Percentiles rank a stretch among this genome's conserved stretches.
phyloP scores from a whole-genome alignment of 768 basidiomycete species.

The Boletus edulis region DNA sequence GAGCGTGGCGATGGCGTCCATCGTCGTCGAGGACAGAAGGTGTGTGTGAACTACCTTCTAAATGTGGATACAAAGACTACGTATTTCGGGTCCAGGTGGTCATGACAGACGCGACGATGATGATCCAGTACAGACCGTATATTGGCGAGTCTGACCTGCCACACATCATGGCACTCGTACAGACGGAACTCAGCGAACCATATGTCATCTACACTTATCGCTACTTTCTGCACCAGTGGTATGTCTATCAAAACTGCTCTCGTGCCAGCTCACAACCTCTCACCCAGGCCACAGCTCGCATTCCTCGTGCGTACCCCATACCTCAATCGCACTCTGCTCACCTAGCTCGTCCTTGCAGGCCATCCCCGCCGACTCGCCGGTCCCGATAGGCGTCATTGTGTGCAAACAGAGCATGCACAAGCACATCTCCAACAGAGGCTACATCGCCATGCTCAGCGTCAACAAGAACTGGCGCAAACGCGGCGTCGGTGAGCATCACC shows the following conservation, averaged over 20 bases:
- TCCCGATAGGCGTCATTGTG: constrained; percentile 88
- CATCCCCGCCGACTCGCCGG: constrained; percentile 31
- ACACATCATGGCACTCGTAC: constrained; percentile 82
- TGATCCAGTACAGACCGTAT: constrained; percentile 63
- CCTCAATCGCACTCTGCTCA: not conserved
- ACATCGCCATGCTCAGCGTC: constrained; percentile 98
- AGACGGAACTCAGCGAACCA: constrained; percentile 92
- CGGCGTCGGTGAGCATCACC: constrained; percentile 75
- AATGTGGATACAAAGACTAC: not conserved
- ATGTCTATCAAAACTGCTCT: constrained; percentile 27
- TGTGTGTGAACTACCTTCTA: not conserved
- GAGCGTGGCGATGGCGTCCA: constrained; percentile 62
- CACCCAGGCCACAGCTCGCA: constrained; percentile 79
- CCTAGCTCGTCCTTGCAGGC: constrained; percentile 13
- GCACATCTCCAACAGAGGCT: constrained; percentile 77
- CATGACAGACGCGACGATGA: constrained; percentile 29
- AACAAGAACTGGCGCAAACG: constrained; percentile 79
- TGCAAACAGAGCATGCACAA: constrained; percentile 95
- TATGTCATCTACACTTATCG: constrained; percentile 96
- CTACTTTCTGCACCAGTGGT: constrained; percentile 97
- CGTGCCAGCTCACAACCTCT: not conserved
- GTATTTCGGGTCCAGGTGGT: not conserved
- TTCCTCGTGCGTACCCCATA: constrained; percentile 53
- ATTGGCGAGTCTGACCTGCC: constrained; percentile 74
- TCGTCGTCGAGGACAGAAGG: not conserved